These are phyloP conservation scores for Leccinum variicolor DNA, from an alignment of 768 basidiomycete genomes.

Conservation along the genomic window DNA sequence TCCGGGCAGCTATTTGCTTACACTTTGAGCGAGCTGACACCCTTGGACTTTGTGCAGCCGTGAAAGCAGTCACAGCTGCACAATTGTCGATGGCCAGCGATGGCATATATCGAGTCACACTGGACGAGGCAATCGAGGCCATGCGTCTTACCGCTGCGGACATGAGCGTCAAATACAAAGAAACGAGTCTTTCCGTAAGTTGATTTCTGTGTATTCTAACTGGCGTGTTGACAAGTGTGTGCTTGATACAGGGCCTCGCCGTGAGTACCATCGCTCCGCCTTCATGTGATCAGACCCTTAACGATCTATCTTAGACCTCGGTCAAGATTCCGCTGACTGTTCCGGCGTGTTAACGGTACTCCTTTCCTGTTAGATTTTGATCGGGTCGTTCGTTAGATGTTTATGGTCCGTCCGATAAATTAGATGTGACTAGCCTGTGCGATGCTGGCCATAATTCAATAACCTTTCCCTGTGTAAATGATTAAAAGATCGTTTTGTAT, in stretches of 20 bases:
- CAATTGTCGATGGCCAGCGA: slow-evolving; percentile 93
- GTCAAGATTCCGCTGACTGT: slow-evolving; percentile 85
- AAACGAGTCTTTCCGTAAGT: slow-evolving; percentile 86
- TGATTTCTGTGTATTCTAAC: neutral
- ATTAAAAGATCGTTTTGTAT: neutral
- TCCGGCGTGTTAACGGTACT: slow-evolving; percentile 63
- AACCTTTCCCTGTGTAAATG: neutral
- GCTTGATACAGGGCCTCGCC: slow-evolving; percentile 48
- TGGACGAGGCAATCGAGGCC: slow-evolving; percentile 95
- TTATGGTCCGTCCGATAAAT: neutral
- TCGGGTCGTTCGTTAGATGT: neutral
- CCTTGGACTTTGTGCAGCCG: slow-evolving; percentile 46
- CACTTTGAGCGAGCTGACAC: slow-evolving; percentile 1
- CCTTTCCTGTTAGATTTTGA: neutral
- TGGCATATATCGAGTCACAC: slow-evolving; percentile 79
- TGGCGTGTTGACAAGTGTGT: neutral
- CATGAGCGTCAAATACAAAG: slow-evolving; percentile 95
- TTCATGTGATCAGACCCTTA: slow-evolving; percentile 7
- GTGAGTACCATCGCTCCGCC: slow-evolving; percentile 31
- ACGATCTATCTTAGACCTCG: slow-evolving; percentile 44
- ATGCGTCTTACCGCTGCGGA: slow-evolving; percentile 92
- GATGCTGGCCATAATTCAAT: neutral
- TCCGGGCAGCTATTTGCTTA: slow-evolving; percentile 26
- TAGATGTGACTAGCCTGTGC: slow-evolving; percentile 2
- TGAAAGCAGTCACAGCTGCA: slow-evolving; percentile 91